Percentiles rank a stretch among this genome's conserved stretches.
Evolutionary conservation across 805 yeast species (phyloP).

Genomic region (Metschnikowia anglica): DNA sequence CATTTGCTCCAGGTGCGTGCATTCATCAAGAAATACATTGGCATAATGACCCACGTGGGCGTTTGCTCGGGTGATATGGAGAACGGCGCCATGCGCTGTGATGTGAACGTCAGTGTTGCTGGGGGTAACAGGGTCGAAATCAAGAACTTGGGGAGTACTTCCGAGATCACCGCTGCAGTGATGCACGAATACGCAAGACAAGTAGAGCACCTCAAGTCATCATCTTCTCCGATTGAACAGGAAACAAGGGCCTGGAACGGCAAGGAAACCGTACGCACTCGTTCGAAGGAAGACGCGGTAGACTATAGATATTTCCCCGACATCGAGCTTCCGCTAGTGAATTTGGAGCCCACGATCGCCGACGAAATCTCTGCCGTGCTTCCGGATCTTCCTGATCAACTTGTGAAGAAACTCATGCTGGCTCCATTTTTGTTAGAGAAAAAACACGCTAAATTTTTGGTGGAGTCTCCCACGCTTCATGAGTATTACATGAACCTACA

Average conservation of each 20-base stretch:
- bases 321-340: conserved; percentile 72
- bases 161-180: conserved; percentile 77
- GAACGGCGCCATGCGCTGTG: conserved; percentile 92
- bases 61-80: conserved; percentile 90
- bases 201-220: conserved; percentile 42
- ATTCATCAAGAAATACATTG: conserved; percentile 79
- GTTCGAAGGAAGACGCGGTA: conserved; percentile 76
- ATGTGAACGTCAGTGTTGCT: conserved; percentile 84
- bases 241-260: conserved; percentile 97
- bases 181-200: conserved; percentile 75
- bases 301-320: conserved; percentile 96
- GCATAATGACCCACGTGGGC: conserved; percentile 61
- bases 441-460: conserved; percentile 73
- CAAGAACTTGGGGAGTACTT: conserved; percentile 82
- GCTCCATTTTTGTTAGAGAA: conserved; percentile 57
- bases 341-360: conserved; percentile 44
- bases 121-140: conserved; percentile 77
- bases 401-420: conserved; percentile 44
- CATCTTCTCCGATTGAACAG: conserved; percentile 25
- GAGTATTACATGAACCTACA: conserved; percentile 53
- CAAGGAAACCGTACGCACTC: conserved; percentile 55
- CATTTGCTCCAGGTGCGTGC: conserved; percentile 65
- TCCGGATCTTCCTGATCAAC: conserved; percentile 64
- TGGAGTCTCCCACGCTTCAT: conserved; percentile 49
- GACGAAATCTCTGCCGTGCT: conserved; percentile 41